Evolutionary conservation across 108 stramenopile genomes (phyloP).

Genomic region (Cyclotella cryptica): DNA sequence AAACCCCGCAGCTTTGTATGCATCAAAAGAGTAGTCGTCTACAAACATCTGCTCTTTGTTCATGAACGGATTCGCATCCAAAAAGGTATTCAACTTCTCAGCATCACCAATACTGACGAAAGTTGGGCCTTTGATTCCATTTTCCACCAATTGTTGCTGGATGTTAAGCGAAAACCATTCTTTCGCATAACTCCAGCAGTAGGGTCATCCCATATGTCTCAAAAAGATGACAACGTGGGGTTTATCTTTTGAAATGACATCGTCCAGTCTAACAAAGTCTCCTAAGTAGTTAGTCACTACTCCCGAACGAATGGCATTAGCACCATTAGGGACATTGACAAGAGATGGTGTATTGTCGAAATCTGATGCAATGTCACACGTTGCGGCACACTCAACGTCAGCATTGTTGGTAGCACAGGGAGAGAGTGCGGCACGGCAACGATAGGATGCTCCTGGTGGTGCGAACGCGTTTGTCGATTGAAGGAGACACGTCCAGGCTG

Average conservation of each 20-base stretch:
- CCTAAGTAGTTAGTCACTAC: conserved; percentile 68
- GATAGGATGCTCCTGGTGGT: background rate
- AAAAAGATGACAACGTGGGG: conserved; percentile 79
- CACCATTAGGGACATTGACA: conserved; percentile 29
- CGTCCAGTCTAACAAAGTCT: conserved; percentile 60
- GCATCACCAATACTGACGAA: conserved; percentile 83
- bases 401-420: conserved; percentile 14
- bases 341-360: conserved; percentile 30
- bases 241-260: conserved; percentile 51
- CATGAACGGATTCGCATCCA: conserved; percentile 78
- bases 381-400: background rate
- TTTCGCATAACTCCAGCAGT: conserved; percentile 91
- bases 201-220: conserved; percentile 89
- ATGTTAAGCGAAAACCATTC: conserved; percentile 60
- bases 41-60: conserved; percentile 62
- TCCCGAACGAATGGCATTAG: conserved; percentile 34
- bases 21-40: conserved; percentile 74
- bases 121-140: conserved; percentile 63
- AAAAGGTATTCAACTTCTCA: conserved; percentile 70
- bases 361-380: conserved; percentile 35
- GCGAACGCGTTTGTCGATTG: conserved; percentile 21
- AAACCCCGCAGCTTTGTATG: conserved; percentile 80
- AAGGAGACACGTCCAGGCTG: background rate
- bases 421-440: background rate
- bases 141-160: conserved; percentile 58